A percentile compares a stretch with the other conserved stretches of the same genome.
Evolutionary conservation across 768 basidiomycete species (phyloP).

Genomic region (Phylloporus rhodoxanthus): DNA sequence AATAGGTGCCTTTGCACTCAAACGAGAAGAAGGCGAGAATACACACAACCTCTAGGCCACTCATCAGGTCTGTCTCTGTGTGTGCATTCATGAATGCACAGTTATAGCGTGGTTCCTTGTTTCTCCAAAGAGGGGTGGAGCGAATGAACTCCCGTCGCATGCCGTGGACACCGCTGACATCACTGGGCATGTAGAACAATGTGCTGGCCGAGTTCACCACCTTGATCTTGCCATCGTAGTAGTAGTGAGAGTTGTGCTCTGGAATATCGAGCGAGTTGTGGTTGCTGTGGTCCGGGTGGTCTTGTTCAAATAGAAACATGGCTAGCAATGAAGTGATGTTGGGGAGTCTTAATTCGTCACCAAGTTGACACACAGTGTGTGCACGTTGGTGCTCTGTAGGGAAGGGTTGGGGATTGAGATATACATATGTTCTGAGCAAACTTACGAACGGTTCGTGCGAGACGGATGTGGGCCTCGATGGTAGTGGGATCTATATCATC

Average conservation of each 20-base stretch:
- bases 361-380: background rate
- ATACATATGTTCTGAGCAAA: too few species aligned
- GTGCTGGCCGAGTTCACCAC: constrained; percentile 22
- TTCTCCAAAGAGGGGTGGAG: constrained; percentile 14
- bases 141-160: constrained; percentile 26
- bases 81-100: constrained; percentile 18
- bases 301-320: background rate
- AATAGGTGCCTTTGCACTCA: background rate
- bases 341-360: background rate
- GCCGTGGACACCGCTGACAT: constrained; percentile 18
- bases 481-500: too few species aligned
- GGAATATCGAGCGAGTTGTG: background rate
- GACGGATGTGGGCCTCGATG: too few species aligned
- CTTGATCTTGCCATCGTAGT: background rate
- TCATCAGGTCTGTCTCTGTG: constrained; percentile 7
- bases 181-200: constrained; percentile 26
- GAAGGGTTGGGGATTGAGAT: background rate
- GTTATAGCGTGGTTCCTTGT: constrained; percentile 8
- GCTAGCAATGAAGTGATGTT: background rate
- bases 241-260: constrained; percentile 1
- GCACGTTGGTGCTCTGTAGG: background rate
- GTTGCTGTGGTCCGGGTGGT: background rate
- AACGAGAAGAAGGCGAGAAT: constrained; percentile 22
- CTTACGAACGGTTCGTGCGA: too few species aligned
- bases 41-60: constrained; percentile 13